Conservation (phyloP, 129 eudicot genomes). For the Mikania micrantha region DNA sequence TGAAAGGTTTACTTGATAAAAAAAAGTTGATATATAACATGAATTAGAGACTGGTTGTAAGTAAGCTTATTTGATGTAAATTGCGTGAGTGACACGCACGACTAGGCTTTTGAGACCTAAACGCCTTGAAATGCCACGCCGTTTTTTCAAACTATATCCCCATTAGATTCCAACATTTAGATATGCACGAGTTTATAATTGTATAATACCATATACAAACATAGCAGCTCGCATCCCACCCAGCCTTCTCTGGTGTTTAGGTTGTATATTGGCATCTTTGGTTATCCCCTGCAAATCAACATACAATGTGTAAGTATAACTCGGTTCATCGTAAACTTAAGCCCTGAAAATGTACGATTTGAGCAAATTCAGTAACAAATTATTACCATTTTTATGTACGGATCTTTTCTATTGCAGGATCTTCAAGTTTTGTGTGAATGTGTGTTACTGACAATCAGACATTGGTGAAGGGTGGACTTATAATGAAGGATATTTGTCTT, state of each 20-base stretch:
- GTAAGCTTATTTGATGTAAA: too few species aligned
- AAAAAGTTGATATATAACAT: too few species aligned
- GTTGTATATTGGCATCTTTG: slow-evolving; percentile 28
- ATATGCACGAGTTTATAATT: background rate
- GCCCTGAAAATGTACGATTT: background rate
- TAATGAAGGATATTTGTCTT: slow-evolving; percentile 24
- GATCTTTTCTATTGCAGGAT: background rate
- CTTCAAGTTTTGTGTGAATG: slow-evolving; percentile 18
- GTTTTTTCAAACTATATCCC: too few species aligned
- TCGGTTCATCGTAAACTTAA: background rate
- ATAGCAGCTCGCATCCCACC: slow-evolving; percentile 64
- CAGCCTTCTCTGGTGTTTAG: slow-evolving; percentile 20
- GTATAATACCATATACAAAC: slow-evolving; percentile 48
- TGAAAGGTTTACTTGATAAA: too few species aligned
- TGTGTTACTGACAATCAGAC: slow-evolving; percentile 16
- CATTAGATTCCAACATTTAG: background rate
- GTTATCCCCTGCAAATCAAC: slow-evolving; percentile 33
- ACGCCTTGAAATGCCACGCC: too few species aligned
- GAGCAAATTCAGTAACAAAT: background rate
- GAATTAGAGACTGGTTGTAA: too few species aligned
- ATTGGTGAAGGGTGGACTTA: slow-evolving; percentile 23
- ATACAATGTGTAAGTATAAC: slow-evolving; percentile 1
- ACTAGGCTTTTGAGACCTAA: too few species aligned
- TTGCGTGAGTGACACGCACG: too few species aligned
- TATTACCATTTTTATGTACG: slow-evolving; percentile 18